phyloP scores from a whole-genome alignment of 2,329 filamentous ascomycete species.

The Penicillium sp. region DNA sequence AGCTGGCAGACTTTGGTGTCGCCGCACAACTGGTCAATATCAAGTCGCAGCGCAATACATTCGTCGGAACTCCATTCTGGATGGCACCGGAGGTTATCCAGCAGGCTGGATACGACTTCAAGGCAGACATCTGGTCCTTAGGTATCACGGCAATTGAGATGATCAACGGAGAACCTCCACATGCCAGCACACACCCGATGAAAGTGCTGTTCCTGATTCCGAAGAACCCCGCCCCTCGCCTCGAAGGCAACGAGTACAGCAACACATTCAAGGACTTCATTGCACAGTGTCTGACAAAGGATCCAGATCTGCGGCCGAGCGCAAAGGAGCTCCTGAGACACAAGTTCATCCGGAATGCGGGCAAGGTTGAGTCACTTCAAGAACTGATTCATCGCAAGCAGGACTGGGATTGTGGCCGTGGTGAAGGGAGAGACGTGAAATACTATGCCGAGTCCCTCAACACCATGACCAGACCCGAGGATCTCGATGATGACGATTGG shows the following conservation, averaged over 20 bases:
- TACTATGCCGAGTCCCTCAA: slow-evolving; percentile 93
- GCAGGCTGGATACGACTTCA: slow-evolving; percentile 80
- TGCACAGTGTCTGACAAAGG: slow-evolving; percentile 85
- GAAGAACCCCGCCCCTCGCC: slow-evolving; percentile 77
- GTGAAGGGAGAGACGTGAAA: slow-evolving; percentile 67
- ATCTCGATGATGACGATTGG: slow-evolving; percentile 83
- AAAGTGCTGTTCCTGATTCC: slow-evolving; percentile 90
- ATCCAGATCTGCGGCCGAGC: slow-evolving; percentile 77
- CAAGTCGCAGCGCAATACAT: slow-evolving; percentile 95
- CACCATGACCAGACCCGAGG: slow-evolving; percentile 59
- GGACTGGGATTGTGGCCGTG: slow-evolving; percentile 74
- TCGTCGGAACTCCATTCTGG: slow-evolving; percentile 96
- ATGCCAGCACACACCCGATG: slow-evolving; percentile 85
- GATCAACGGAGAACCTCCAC: slow-evolving; percentile 82
- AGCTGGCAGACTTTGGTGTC: slow-evolving; percentile 95
- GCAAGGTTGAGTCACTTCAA: slow-evolving; percentile 82
- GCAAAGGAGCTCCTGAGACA: slow-evolving; percentile 87
- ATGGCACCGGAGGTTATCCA: slow-evolving; percentile 96
- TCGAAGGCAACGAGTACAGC: slow-evolving; percentile 79
- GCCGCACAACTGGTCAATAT: slow-evolving; percentile 96
- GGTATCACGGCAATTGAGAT: slow-evolving; percentile 91
- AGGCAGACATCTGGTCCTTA: slow-evolving; percentile 90
- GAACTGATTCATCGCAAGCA: slow-evolving; percentile 81
- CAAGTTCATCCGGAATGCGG: slow-evolving; percentile 81
- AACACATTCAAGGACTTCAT: slow-evolving; percentile 94